Evolutionary conservation across 139 green algal genomes (phyloP), one percentile per base, ranked within the genome.

Genomic region (Bryopsis sp.): DNA sequence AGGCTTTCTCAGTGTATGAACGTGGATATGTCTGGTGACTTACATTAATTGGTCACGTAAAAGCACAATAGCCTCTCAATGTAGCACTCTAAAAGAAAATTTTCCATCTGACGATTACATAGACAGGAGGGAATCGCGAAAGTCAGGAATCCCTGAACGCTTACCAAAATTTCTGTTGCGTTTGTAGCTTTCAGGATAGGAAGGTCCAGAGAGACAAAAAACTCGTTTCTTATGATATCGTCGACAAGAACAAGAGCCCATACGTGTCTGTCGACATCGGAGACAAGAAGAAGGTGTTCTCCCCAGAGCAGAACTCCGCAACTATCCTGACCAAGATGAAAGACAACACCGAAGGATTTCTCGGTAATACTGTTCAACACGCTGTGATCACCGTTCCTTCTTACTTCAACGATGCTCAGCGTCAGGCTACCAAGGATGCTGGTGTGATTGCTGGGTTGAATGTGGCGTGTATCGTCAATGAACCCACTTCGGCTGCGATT

Each of bases 381-480:
- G 75, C 70, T 1, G 75, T 81, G 43, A 72, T 81, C 70, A 77
- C 75, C 33, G 64, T 89, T 68, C 76, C 86, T 15, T 95, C 95
- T 3, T 99, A 99, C 86, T 99, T 99, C 89, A 98, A 98, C 72
- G 95, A 99, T 71, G 90, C 93, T 0, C 95, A 99, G 86, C 79
- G 95, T 54, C 91, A 97, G 79, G 82, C 82, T 37, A 99, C 93
- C 70, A 98, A 97, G 84, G 92, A 96, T 67, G 85, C 88, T 3
- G 87, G 85, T 58, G 82, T 75, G 47, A 93, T 94, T 68, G 74
- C 90, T 28, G 95, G 94, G 57, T 85, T 94, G 67, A 94, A 96
- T 78, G 95, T 97, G 70, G 79, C 97, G 66, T 92, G 94, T 47
- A 99, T 99, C 82, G 97, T 99, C 80, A 98, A 99, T 72, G 95